Evolutionary conservation across 2,329 filamentous ascomycete species (phyloP).

Genomic region (Emmonsia crescens): DNA sequence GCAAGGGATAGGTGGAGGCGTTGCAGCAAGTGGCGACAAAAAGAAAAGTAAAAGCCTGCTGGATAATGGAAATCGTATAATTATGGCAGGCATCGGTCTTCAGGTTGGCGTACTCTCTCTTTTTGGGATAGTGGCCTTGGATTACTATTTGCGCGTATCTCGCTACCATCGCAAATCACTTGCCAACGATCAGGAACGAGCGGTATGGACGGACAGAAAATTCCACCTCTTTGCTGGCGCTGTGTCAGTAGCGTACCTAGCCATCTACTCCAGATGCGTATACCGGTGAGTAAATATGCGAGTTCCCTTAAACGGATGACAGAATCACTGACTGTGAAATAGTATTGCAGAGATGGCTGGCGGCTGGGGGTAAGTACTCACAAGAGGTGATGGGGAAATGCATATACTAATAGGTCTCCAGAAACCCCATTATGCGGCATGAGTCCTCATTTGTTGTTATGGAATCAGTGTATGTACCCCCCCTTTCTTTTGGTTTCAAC

Average conservation of each 20-base stretch:
- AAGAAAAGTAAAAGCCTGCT: constrained; percentile 23
- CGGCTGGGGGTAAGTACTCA: constrained; percentile 30
- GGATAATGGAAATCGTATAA: constrained; percentile 43
- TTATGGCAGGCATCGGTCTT: constrained; percentile 47
- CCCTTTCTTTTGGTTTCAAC: not conserved
- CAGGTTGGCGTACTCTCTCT: constrained; percentile 39
- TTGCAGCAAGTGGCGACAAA: constrained; percentile 42
- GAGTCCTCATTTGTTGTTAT: not conserved
- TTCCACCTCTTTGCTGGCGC: constrained; percentile 21
- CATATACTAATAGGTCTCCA: not conserved
- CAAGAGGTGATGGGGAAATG: not conserved
- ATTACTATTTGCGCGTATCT: constrained; percentile 29
- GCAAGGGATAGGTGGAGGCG: constrained; percentile 47
- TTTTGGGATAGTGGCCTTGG: constrained; percentile 29
- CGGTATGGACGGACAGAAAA: constrained; percentile 3
- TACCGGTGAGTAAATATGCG: constrained; percentile 27
- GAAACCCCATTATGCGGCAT: not conserved
- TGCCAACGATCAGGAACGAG: not conserved
- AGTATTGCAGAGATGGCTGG: constrained; percentile 42
- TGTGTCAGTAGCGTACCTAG: constrained; percentile 28
- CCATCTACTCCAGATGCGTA: constrained; percentile 34
- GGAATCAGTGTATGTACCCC: not conserved
- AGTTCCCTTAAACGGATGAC: not conserved
- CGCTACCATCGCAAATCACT: not conserved
- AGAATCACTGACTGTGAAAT: constrained; percentile 6